A percentile compares a stretch with the other conserved stretches of the same genome.
phyloP scores from a whole-genome alignment of 2,329 filamentous ascomycete genomes.

The Alternaria brassicae region DNA sequence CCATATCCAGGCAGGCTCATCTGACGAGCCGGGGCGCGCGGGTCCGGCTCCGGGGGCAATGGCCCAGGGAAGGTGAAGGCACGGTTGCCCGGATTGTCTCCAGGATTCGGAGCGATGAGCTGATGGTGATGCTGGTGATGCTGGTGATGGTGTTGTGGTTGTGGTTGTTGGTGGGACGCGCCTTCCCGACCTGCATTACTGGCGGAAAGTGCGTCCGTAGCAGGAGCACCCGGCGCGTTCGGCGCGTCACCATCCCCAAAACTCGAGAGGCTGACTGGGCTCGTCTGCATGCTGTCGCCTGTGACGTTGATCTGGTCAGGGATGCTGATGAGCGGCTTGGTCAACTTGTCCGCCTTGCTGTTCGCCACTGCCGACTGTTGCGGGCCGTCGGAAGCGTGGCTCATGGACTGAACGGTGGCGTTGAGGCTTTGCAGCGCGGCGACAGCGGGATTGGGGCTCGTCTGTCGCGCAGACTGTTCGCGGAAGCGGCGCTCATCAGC shows the following conservation, averaged over 20 bases:
- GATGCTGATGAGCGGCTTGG: constrained; percentile 59
- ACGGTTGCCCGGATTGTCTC: constrained; percentile 56
- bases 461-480: constrained; percentile 53
- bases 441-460: constrained; percentile 58
- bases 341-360: constrained; percentile 57
- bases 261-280: constrained; percentile 61
- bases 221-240: constrained; percentile 56
- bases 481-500: constrained; percentile 56
- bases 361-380: constrained; percentile 55
- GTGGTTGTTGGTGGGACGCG: constrained; percentile 45
- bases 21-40: constrained; percentile 61
- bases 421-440: constrained; percentile 56
- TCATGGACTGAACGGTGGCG: constrained; percentile 42
- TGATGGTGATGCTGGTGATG: constrained; percentile 43
- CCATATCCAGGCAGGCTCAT: constrained; percentile 66
- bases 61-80: constrained; percentile 71
- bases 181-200: constrained; percentile 46
- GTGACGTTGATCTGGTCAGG: constrained; percentile 51
- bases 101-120: constrained; percentile 46
- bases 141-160: constrained; percentile 34
- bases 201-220: constrained; percentile 59
- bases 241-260: constrained; percentile 61
- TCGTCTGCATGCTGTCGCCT: constrained; percentile 58
- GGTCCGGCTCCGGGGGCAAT: constrained; percentile 56
- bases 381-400: constrained; percentile 52